Conservation (phyloP, 75 land plant species). For the Cupressus sempervirens region DNA sequence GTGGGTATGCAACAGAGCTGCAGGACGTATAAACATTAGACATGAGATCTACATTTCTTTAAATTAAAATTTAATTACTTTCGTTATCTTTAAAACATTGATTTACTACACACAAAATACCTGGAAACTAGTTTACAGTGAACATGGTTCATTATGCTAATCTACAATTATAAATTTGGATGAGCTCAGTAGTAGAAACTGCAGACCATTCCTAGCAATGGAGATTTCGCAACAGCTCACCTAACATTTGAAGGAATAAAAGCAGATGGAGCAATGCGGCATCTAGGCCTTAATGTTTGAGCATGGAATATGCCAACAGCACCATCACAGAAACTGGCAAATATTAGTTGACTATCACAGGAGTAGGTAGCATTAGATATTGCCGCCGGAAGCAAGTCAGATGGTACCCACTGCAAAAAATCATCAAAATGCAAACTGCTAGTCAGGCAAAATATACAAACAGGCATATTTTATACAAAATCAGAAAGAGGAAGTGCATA, state of each 20-base stretch:
- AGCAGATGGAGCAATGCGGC: slow-evolving; percentile 60
- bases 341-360: slow-evolving; percentile 74
- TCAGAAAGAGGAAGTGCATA: neutral
- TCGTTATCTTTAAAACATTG: neutral
- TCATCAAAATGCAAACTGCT: neutral
- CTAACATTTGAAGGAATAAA: slow-evolving; percentile 62
- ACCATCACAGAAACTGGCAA: slow-evolving; percentile 63
- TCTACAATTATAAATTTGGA: neutral
- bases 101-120: neutral
- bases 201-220: neutral
- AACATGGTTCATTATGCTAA: neutral
- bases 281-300: slow-evolving; percentile 41
- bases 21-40: neutral
- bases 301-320: slow-evolving; percentile 54
- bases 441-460: neutral
- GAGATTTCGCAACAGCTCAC: slow-evolving; percentile 15
- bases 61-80: neutral
- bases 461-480: neutral
- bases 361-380: slow-evolving; percentile 80
- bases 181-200: neutral
- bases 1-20: slow-evolving; percentile 41
- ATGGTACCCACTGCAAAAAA: slow-evolving; percentile 52
- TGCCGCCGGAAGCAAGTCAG: slow-evolving; percentile 44
- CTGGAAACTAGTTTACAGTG: neutral
- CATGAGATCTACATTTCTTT: neutral